A percentile compares a stretch with the other conserved stretches of the same genome.
Evolutionary conservation across 2,329 filamentous ascomycete genomes (phyloP).

Genomic region (Delphinella strobiligena): DNA sequence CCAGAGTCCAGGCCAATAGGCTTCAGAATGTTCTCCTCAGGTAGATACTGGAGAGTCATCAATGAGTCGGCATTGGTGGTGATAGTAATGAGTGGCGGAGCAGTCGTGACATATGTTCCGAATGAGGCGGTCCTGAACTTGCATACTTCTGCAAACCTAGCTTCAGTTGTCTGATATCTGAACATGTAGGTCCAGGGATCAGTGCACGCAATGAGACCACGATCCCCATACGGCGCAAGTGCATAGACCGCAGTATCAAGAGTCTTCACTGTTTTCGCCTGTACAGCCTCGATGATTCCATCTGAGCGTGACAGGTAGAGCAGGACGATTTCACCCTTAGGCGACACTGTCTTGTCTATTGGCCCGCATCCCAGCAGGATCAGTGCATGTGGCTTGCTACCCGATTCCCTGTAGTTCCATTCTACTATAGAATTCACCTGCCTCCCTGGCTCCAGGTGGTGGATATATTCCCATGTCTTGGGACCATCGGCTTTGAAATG

Average conservation of each 20-base stretch:
- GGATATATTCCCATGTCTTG: constrained; percentile 9
- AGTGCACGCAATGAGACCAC: constrained; percentile 41
- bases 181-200: constrained; percentile 30
- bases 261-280: constrained; percentile 31
- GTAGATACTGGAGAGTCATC: constrained; percentile 27
- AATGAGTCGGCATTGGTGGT: constrained; percentile 44
- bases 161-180: constrained; percentile 19
- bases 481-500: constrained; percentile 31
- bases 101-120: constrained; percentile 38
- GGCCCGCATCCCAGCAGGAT: neutral
- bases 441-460: constrained; percentile 43
- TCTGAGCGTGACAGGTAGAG: constrained; percentile 21
- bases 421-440: constrained; percentile 49
- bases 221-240: constrained; percentile 41
- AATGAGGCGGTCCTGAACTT: constrained; percentile 20
- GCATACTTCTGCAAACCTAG: constrained; percentile 11
- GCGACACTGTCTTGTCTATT: neutral
- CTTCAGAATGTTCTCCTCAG: neutral
- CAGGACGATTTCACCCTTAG: constrained; percentile 36
- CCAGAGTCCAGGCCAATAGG: neutral
- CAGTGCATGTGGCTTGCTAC: constrained; percentile 39
- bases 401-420: constrained; percentile 41
- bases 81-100: constrained; percentile 37
- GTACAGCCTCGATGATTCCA: constrained; percentile 40
- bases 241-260: constrained; percentile 42